Percentiles rank a stretch among this genome's conserved stretches.
Evolutionary conservation across 2,329 filamentous ascomycete genomes (phyloP).

Genomic region (Fusarium sororula): DNA sequence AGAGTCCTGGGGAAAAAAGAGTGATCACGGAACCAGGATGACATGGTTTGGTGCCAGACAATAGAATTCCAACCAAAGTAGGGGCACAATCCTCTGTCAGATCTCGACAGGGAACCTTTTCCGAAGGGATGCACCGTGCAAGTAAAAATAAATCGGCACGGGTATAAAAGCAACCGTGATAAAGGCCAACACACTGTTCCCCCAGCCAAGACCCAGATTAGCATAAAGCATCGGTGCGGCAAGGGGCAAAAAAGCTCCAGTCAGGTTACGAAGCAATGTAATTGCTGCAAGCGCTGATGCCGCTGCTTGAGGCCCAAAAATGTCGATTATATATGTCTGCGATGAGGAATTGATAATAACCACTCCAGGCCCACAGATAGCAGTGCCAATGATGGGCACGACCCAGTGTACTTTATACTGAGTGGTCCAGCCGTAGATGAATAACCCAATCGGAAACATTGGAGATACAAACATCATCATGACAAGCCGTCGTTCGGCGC

Average conservation of each 20-base stretch:
- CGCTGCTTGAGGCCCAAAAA: neutral
- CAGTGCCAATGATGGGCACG: slow-evolving; percentile 13
- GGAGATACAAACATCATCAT: slow-evolving; percentile 11
- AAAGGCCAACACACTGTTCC: slow-evolving; percentile 51
- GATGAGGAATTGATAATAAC: slow-evolving; percentile 1
- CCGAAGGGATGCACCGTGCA: slow-evolving; percentile 49
- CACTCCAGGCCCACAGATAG: neutral
- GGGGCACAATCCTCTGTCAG: rapidly evolving
- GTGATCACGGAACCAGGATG: no score
- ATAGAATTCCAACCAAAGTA: no score
- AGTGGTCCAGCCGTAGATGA: slow-evolving; percentile 32
- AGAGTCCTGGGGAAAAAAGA: no score
- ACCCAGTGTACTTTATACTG: slow-evolving; percentile 28
- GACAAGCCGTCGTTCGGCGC: slow-evolving; percentile 13
- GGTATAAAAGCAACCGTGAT: slow-evolving; percentile 53
- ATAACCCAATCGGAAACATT: slow-evolving; percentile 16
- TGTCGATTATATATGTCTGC: neutral
- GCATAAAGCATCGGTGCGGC: slow-evolving; percentile 33
- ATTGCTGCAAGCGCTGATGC: slow-evolving; percentile 26
- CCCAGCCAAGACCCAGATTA: slow-evolving; percentile 57
- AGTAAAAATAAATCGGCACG: slow-evolving; percentile 50
- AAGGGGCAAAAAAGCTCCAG: slow-evolving; percentile 9
- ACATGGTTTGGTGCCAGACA: no score
- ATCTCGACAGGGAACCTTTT: slow-evolving; percentile 5
- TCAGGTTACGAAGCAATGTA: slow-evolving; percentile 19